These are phyloP conservation scores for Sphaerulina vaccinii DNA, from an alignment of 2,329 filamentous ascomycete species.

Conservation along the genomic window DNA sequence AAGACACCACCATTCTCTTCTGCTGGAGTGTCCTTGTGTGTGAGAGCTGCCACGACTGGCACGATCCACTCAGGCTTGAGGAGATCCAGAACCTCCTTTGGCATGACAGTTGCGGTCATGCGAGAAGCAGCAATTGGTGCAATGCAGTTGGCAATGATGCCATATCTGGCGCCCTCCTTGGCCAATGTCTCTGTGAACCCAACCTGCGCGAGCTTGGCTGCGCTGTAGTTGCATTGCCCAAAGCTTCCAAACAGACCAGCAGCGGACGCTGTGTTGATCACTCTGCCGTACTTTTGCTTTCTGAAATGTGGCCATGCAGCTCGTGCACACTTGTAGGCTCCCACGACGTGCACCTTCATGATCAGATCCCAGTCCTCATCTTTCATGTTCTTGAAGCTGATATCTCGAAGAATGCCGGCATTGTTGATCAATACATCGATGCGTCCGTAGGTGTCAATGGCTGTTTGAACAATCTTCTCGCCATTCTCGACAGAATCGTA, in stretches of 20 bases:
- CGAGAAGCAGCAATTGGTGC: conserved; percentile 91
- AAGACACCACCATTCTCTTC: conserved; percentile 85
- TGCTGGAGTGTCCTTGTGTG: conserved; percentile 74
- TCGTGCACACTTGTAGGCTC: conserved; percentile 90
- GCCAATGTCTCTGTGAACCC: conserved; percentile 97
- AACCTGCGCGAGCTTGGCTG: conserved; percentile 91
- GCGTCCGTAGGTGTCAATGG: conserved; percentile 76
- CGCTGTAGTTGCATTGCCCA: conserved; percentile 95
- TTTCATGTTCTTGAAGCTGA: conserved; percentile 99
- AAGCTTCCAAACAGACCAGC: conserved; percentile 95
- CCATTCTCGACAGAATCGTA: conserved; percentile 94
- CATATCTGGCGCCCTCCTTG: conserved; percentile 97
- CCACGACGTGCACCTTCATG: conserved; percentile 86
- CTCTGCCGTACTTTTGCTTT: conserved; percentile 95
- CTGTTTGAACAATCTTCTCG: conserved; percentile 89
- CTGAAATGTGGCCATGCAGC: conserved; percentile 97
- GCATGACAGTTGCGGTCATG: conserved; percentile 95
- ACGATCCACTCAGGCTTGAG: conserved; percentile 94
- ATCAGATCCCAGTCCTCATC: conserved; percentile 96
- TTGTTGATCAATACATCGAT: conserved; percentile 98
- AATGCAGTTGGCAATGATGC: conserved; percentile 93
- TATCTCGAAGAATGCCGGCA: conserved; percentile 88
- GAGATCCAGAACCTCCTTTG: conserved; percentile 81
- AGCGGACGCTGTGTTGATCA: conserved; percentile 97
- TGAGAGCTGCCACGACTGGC: conserved; percentile 82